phyloP scores from a whole-genome alignment of 2,329 filamentous ascomycete genomes.

The Alternaria burnsii region DNA sequence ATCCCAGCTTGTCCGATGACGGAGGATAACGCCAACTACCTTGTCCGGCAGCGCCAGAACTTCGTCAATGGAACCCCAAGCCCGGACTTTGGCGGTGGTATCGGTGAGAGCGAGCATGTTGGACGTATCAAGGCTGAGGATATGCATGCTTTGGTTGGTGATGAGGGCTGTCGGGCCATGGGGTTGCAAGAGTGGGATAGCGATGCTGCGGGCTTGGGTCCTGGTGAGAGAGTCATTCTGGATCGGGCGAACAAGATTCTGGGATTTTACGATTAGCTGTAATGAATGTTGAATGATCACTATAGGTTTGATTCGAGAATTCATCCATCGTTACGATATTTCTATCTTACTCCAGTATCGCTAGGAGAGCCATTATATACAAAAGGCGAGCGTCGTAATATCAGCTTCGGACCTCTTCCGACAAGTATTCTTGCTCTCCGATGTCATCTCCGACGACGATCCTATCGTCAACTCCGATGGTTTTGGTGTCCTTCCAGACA shows the following conservation, averaged over 20 bases:
- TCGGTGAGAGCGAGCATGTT: constrained; percentile 66
- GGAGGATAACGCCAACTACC: constrained; percentile 74
- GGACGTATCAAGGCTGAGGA: constrained; percentile 53
- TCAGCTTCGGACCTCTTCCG: no score
- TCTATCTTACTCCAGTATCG: no score
- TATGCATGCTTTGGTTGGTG: constrained; percentile 50
- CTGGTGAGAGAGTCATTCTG: constrained; percentile 62
- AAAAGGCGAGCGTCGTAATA: not conserved
- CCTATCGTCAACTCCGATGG: no score
- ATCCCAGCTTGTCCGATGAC: constrained; percentile 88
- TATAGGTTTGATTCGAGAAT: not conserved
- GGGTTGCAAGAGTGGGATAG: constrained; percentile 63
- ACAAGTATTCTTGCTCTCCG: no score
- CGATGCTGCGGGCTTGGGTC: constrained; percentile 55
- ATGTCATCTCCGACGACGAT: no score
- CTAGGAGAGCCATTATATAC: not conserved
- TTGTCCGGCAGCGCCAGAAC: constrained; percentile 73
- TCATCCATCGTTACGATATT: not conserved
- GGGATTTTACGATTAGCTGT: constrained; percentile 55
- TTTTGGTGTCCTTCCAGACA: no score
- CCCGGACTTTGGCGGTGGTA: constrained; percentile 65
- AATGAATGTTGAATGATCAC: not conserved
- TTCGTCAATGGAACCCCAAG: constrained; percentile 68
- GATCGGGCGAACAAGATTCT: constrained; percentile 63
- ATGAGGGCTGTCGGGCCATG: constrained; percentile 64